Base-by-base conservation (phyloP, 805 yeast species). In the Spathaspora gorwiae region DNA sequence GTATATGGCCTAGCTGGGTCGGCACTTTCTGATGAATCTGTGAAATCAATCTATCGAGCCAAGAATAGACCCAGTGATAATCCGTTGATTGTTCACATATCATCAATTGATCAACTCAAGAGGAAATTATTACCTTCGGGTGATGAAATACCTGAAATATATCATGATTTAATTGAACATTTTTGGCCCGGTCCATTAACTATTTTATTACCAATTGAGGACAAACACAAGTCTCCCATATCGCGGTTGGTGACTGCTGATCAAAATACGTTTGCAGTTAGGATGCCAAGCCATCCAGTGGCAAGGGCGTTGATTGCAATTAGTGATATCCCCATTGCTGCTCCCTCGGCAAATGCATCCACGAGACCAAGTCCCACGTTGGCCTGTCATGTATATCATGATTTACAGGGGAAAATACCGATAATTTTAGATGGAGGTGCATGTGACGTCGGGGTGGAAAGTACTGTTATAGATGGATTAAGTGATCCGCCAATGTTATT, bases 171-270 rank as follows among this genome's bases (percentile, higher is more conserved):
- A 36, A 70, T 90, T 9, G 72, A 74, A 2, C 74, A 73, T 50
- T 85, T 87, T 55, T 94, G 98, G 98, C 99, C 99, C 0, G 99
- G 99, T 0, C 98, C 99, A 0, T 67, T 94, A 45, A 90, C 97
- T 0, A 87, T 94, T 31, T 63, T 94, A 42, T 66, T 94, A 15
- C 97, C 97, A 0, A 71, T 79, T 5, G 65, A 68, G 27, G 26
- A 52, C 5, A 55, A 58, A 3, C 36, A 24, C n/a, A 47, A 33
- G 1, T 67, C 76, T 6, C 79, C 79, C 1, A 68, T 92, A 2
- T 89, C 97, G 1, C 69, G 72, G 31, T 69, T 79, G 13, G 95
- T 94, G 19, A 92, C 99, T 0, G 94, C 92, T 0, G 83, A 81
- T 7, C 97, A 92, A 61, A 73, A 81, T 13, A 94, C 99, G 0